These are phyloP conservation scores for Torrubiellomyces zombiae DNA, from an alignment of 2,329 filamentous ascomycete species.

Conservation along the genomic window DNA sequence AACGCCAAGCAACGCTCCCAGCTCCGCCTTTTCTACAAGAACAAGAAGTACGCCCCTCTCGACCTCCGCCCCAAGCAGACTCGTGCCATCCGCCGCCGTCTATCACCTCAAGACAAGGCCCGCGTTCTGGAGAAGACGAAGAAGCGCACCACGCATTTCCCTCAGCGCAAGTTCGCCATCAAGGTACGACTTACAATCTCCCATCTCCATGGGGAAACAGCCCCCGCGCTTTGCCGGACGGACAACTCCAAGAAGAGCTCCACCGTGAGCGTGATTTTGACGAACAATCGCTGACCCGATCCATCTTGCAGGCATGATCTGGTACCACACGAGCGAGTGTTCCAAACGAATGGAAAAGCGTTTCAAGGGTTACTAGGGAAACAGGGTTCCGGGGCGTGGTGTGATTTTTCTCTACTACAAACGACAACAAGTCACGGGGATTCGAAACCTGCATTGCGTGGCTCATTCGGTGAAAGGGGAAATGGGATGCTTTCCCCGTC, in stretches of 20 bases:
- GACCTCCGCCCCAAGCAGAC: constrained; percentile 98
- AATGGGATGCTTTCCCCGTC: constrained; percentile 12
- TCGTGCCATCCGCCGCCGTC: constrained; percentile 87
- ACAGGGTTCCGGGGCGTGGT: constrained; percentile 19
- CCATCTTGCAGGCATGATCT: too few relatives aligned
- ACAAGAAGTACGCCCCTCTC: constrained; percentile 98
- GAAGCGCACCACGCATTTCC: constrained; percentile 94
- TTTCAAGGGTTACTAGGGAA: constrained; percentile 17
- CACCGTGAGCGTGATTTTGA: too few relatives aligned
- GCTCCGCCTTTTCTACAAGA: constrained; percentile 98
- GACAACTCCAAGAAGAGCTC: too few relatives aligned
- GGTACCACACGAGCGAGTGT: too few relatives aligned
- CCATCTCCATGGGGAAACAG: too few relatives aligned
- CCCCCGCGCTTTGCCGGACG: too few relatives aligned
- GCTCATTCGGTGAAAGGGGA: constrained; percentile 13
- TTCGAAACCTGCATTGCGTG: constrained; percentile 22
- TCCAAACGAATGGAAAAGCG: too few relatives aligned
- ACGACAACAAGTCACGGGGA: constrained; percentile 9
- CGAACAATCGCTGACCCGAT: too few relatives aligned
- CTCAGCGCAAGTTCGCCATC: constrained; percentile 95
- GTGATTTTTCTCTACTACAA: constrained; percentile 16
- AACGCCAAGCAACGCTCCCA: constrained; percentile 98
- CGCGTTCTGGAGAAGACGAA: constrained; percentile 83
- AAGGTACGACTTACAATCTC: constrained; percentile 53
- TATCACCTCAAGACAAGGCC: constrained; percentile 80